Base-by-base conservation (phyloP, 345 rosid genomes). In the Gossypium herbaceum region DNA sequence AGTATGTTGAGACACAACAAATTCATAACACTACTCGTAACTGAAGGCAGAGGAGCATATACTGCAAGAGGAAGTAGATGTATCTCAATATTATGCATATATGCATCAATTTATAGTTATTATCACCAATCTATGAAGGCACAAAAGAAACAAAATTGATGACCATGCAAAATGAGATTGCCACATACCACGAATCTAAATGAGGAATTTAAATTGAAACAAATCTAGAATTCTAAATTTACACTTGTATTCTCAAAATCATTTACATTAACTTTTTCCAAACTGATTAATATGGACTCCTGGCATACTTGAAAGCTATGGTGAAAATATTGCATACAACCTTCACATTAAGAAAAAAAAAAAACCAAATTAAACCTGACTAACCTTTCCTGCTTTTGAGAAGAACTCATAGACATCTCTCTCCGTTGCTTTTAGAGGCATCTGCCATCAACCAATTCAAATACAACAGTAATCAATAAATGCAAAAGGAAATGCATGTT, bases 1-100 rank as follows among this genome's bases (percentile, higher is more conserved):
- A 82, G 72, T 51, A 81, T 75, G 62, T 73, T 82, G 77, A 69
- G 76, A 77, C 75, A 80, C 74, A 83, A 65, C 61, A 80, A 76
- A 75, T 59, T 77, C 79, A 76, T 75, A 71, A 83, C 55, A 71
- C 17, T 74, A 81, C 68, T 69, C 2, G 62, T 70, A 76, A 75
- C 80, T 64, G 80, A 76, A 61, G 77, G 76, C 79, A 77, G 55
- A 58, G 74, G 67, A 22, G 67, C 74, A 79, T 45, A 57, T 71
- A 64, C 75, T 60, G 77, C 81, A 29, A 60, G 60, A 76, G 27
- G 79, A 75, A 47, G 71, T 65, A 77, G 50, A 47, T 64, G 69
- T 47, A 71, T 73, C 61, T 74, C 81, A 73, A 65, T 55, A 72
- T 16, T 55, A 69, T 57, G 61, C 74, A 80, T 45, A 72, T 27